Base-by-base conservation (phyloP, 1,139 yeast genomes). In the Kodamaea suecica region DNA sequence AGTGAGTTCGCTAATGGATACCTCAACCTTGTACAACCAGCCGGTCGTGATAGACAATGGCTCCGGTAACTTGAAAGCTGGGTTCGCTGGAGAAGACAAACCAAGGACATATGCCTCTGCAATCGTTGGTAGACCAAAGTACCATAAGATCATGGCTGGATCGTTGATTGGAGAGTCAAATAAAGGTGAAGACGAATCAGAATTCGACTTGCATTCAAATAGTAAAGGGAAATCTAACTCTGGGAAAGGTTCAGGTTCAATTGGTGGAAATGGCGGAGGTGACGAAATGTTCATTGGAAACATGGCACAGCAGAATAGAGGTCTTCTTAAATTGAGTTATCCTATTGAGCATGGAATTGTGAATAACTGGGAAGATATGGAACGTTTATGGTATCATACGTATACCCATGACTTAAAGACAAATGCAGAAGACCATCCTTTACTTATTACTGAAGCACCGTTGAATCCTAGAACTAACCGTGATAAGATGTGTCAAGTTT, bases 41-140 rank as follows among this genome's bases (percentile, higher is more conserved):
- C 96, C 97, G 2, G 78, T 90, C 31, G 96, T 90, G 25, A 70
- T 90, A 23, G 97, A 90, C 58, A 87, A 86, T 64, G 97, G 97
- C n/a, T 82, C 95, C 4, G 95, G 95, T 2, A 73, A 76, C 33
- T 68, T 88, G 38, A 84, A 87, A 54, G 88, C 95, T 1, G 97
- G 97, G 1, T 85, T 90, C 60, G 95, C 97, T 1, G 97, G 97
- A 12, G 94, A 85, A 47, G 94, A 86, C 38, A 73, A 69, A 46
- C 97, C 97, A 3, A 73, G 77, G 47, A 58, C 77, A 27, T 72
- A 63, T 42, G 63, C 63, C 26, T 60, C 76, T 3, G 61, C 72
- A 23, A 63, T 85, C 14, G 71, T 87, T 3, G 97, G 97, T 3
- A 62, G 83, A 36, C 92, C 95, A 5, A 90, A 87, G 55, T 90